phyloP scores from a whole-genome alignment of 257 asterid species.

The Leonotis leonurus region DNA sequence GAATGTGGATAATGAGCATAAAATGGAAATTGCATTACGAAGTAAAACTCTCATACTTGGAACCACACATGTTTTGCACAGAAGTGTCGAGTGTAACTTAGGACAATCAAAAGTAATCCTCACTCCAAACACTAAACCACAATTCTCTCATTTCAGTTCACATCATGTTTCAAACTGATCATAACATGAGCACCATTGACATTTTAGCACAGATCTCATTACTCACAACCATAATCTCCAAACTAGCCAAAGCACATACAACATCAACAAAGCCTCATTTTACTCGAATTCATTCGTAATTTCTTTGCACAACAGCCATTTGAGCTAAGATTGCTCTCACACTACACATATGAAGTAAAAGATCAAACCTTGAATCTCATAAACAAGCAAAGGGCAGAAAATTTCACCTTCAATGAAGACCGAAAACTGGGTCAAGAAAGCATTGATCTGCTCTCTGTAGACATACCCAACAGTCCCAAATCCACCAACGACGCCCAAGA shows the following conservation, averaged over 20 bases:
- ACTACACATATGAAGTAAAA: conserved; percentile 2
- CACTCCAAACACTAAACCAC: background rate
- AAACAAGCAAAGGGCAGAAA: background rate
- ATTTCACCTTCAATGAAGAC: conserved; percentile 47
- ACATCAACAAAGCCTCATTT: background rate
- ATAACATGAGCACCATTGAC: background rate
- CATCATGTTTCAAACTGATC: background rate
- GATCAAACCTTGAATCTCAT: conserved; percentile 8
- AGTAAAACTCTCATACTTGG: background rate
- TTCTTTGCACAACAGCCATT: background rate
- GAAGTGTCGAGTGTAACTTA: background rate
- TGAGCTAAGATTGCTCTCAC: conserved; percentile 4
- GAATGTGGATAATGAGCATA: background rate
- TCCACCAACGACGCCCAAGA: conserved; percentile 74
- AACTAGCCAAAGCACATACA: background rate
- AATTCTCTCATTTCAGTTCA: background rate
- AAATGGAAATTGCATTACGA: background rate
- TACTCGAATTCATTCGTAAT: background rate
- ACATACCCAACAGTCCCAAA: conserved; percentile 74
- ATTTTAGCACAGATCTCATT: background rate
- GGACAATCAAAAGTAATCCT: background rate
- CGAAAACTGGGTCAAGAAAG: conserved; percentile 70
- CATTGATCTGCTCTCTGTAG: conserved; percentile 83
- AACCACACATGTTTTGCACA: background rate
- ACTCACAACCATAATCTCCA: background rate